Evolutionary conservation across 768 basidiomycete species (phyloP), one percentile per base, ranked within the genome.

Genomic region (Tremella yokohamensis): DNA sequence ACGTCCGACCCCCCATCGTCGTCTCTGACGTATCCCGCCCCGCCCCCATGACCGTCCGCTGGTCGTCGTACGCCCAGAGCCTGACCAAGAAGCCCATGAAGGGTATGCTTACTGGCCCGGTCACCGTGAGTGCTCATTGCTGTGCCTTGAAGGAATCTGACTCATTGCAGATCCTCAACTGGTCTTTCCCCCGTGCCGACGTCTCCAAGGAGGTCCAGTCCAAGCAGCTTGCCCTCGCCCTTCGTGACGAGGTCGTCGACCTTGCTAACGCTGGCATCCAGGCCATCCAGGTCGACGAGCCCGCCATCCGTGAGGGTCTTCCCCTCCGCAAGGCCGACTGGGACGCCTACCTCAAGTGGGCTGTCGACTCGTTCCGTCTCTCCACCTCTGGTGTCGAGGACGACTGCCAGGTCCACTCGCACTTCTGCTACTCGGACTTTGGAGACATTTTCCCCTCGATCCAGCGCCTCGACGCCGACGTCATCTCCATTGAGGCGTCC

Each of bases 121-220:
- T 97, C 78, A 74, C 74, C 67, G 60, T 64, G n/a, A 37, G 24
- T 20, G 8, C 25, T 24, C 1, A 15, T 29, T 2, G 16, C 3
- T 18, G 56, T 3, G 15, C 4, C 1, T 39, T 45, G 15, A 18
- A 13, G 20, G 54, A 12, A 16, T 25, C 47, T 16, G 61, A 51
- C 57, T 73, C 66, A 53, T 66, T 26, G 64, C 92, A 91, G 62
- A 96, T 99, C 80, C 85, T 98, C 79, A 98, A 98, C 84, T 99
- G 96, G 96, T 98, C 96, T 34, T 99, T 99, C 93, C 96, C 96
- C 74, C 94, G 96, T 78, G 90, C 90, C 66, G 96, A 99, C 76
- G 88, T 98, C 66, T 85, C 88, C 54, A 89, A 90, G 76, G 94
- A 98, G 80, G 79, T 93, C 65, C 96, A 99, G 81, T 92, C 91